Evolutionary conservation across 169 alveolate genomes (phyloP), one percentile per base, ranked within the genome.

Genomic region (Miamiensis avidus): DNA sequence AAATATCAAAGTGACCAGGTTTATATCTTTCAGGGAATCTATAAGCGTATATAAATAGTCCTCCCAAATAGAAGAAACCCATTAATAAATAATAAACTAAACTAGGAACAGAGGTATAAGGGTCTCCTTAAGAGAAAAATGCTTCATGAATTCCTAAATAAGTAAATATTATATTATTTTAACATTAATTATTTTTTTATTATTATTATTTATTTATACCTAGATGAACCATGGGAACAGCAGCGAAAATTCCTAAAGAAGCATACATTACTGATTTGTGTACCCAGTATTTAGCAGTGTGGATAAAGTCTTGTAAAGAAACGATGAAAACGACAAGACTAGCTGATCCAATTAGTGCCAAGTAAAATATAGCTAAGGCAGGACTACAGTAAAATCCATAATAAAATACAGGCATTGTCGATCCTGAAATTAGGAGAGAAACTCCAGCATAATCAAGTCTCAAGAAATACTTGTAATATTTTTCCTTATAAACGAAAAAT

Each of bases 401-500:
- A 49, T 89, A 90, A 76, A 89, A 88, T 11, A 94, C 90, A 81
- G 97, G 97, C 78, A 91, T 91, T 49, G 89, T 88, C 15, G 95
- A 91, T 11, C 98, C 98, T 0, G 93, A 88, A 16, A 95, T 93
- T 74, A 95, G 82, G 29, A 95, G 33, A 72, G 93, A 81, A 29
- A 93, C 94, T 29, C 97, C 98, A 15, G 95, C 97, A 87, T 93
- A 95, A 74, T 95, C 97, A 31, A 95, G 83, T 88, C 97, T 91
- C 65, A 89, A 82, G 28, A 95, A 86, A 34, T 85, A 76, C 74
- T 89, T 84, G 31, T 89, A 83, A 34, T 87, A 75, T 78, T 78
- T 73, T 74, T 89, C 77, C n/a, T 91, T 86, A 64, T 88, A 88
- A n/a, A 85, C 88, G 29, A 88, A 87, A 74, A 93, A 91, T 32